phyloP scores from a whole-genome alignment of 139 green algal genomes.

The Chlamydomonas sp. region DNA sequence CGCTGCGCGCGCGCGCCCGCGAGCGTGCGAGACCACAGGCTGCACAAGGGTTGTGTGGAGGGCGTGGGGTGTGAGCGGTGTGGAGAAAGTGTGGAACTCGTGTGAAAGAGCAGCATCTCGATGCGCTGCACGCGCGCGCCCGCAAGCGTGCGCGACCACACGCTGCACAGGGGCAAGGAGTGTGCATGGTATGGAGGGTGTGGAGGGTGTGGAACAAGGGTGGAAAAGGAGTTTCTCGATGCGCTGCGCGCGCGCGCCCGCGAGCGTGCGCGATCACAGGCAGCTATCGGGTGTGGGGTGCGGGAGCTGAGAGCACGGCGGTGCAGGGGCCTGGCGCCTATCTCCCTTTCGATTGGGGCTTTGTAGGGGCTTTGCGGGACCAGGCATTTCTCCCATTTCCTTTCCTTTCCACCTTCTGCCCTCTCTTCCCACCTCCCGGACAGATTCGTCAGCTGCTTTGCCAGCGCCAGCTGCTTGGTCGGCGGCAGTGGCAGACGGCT shows the following conservation, averaged over 20 bases:
- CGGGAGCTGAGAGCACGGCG: too few relatives aligned
- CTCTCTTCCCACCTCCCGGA: too few relatives aligned
- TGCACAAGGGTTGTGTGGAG: not conserved
- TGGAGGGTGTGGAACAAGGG: too few relatives aligned
- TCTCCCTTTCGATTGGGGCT: too few relatives aligned
- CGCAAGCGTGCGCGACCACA: constrained; percentile 10
- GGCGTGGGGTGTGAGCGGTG: too few relatives aligned
- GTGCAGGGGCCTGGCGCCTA: too few relatives aligned
- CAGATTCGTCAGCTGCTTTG: constrained; percentile 14
- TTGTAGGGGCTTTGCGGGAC: too few relatives aligned
- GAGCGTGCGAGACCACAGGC: constrained; percentile 13
- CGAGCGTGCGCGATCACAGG: constrained; percentile 11
- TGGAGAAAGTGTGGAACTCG: constrained; percentile 83
- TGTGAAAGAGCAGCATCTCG: constrained; percentile 96
- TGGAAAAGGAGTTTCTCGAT: constrained; percentile 98
- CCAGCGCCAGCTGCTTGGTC: constrained; percentile 17
- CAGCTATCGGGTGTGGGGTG: not conserved
- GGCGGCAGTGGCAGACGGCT: constrained; percentile 4
- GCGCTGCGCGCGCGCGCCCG: constrained; percentile 67
- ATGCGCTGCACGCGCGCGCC: constrained; percentile 82
- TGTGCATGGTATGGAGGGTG: too few relatives aligned
- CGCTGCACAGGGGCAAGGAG: too few relatives aligned
- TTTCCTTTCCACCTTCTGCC: too few relatives aligned
- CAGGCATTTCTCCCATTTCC: too few relatives aligned
- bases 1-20: constrained; percentile 67